Percentiles rank a stretch among this genome's conserved stretches.
Conservation (phyloP, 108 stramenopile genomes). For the Nannochloropsis oceanica region DNA sequence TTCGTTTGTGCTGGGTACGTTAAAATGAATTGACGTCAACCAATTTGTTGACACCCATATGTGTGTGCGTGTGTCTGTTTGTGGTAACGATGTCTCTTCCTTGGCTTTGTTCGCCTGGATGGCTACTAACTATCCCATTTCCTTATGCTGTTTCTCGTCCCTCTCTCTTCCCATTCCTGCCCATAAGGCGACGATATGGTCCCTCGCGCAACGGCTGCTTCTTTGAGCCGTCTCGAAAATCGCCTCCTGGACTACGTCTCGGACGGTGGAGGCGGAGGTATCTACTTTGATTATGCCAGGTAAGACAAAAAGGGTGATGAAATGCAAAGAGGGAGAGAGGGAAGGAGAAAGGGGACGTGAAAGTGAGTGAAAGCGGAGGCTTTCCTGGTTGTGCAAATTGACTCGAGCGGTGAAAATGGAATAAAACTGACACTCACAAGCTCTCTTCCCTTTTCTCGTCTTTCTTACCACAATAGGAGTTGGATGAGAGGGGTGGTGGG, state of each 20-base stretch:
- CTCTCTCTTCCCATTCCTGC: too few relatives aligned
- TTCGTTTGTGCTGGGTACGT: slow-evolving; percentile 22
- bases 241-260: slow-evolving; percentile 3
- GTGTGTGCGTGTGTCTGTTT: too few relatives aligned
- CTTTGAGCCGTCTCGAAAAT: slow-evolving; percentile 11
- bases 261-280: background rate
- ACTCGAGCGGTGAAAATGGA: background rate
- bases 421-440: too few relatives aligned
- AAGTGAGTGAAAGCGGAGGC: background rate
- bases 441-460: too few relatives aligned
- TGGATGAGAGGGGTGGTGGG: background rate
- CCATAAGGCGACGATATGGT: slow-evolving; percentile 23
- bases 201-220: slow-evolving; percentile 14
- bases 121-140: too few relatives aligned
- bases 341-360: background rate
- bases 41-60: too few relatives aligned
- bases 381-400: slow-evolving; percentile 3
- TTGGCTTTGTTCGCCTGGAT: too few relatives aligned
- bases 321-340: background rate
- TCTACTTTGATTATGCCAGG: background rate
- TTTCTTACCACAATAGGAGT: background rate
- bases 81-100: too few relatives aligned
- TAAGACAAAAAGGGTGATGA: background rate
- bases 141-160: too few relatives aligned
- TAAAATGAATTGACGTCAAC: too few relatives aligned